Base-by-base conservation (phyloP, 2,329 filamentous ascomycete genomes). In the Epichloe hybrida region DNA sequence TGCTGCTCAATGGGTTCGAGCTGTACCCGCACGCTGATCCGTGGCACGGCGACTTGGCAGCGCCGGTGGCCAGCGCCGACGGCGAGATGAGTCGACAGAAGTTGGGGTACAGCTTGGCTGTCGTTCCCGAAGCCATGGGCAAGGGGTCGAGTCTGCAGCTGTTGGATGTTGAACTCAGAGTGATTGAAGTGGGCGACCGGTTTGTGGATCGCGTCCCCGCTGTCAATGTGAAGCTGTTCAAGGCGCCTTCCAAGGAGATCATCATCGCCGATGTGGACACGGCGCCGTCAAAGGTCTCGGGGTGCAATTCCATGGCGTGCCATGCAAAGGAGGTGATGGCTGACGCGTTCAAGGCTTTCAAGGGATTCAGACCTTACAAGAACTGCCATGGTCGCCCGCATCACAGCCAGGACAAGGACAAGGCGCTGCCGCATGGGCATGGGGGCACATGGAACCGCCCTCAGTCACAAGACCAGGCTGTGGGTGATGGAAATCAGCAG, bases 161-260 rank as follows among this genome's bases (percentile, higher is more conserved):
- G 3, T 63, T 83, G 49, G 63, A 69, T 38, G 59, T 84, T 52
- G 71, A 77, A 54, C 65, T 85, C 38, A 71, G 79, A 55, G 73
- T 86, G 54, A 72, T 81, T 53, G 74, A 81, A 61, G 75, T 85
- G 27, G 78, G 77, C 52, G 65, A 72, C 49, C 67, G 70, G 42
- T 79, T 80, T 52, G 64, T 84, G 50, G 66, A 76, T 43, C 71
- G 67, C 23, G 69, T 82, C 23, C 74, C 77, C 38, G 67, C 68
- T 31, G 71, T 88, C 52, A 73, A 76, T 43, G 69, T 86, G 44
- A 77, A 76, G 57, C 68, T 87, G 17, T 70, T 88, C 62, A 77
- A 81, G 69, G 78, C 76, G 1, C 70, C 72, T 4, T 66, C 66
- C 15, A 74, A 73, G 50, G 73, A 76, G 46, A 68, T 85, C 38